Conservation (phyloP, 2,329 filamentous ascomycete genomes). For the Anisogramma anomala region DNA sequence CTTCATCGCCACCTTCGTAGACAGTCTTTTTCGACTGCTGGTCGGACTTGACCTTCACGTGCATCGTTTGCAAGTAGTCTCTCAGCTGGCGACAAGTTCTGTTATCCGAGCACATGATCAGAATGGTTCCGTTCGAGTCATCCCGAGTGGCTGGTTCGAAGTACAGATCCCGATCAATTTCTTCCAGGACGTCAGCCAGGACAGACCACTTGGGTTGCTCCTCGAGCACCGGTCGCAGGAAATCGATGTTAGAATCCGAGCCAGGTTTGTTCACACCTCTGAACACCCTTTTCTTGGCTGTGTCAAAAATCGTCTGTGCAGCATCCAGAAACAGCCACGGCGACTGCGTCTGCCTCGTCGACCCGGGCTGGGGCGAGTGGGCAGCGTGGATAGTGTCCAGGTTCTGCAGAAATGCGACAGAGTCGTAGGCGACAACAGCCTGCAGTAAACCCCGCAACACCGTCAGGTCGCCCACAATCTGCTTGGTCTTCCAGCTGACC, state of each 20-base stretch:
- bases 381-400: constrained; percentile 89
- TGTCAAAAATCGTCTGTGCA: constrained; percentile 86
- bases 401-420: constrained; percentile 83
- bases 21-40: constrained; percentile 24
- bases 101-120: constrained; percentile 91
- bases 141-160: constrained; percentile 66
- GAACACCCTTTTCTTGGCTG: constrained; percentile 80
- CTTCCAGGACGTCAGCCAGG: constrained; percentile 78
- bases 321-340: constrained; percentile 96
- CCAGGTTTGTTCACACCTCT: constrained; percentile 50
- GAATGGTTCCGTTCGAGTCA: constrained; percentile 79
- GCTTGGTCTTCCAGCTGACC: constrained; percentile 86
- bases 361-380: constrained; percentile 77
- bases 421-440: constrained; percentile 72
- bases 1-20: constrained; percentile 32
- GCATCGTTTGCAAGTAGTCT: constrained; percentile 87
- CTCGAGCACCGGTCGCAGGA: constrained; percentile 71
- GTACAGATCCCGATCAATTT: constrained; percentile 85
- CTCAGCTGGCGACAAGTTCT: constrained; percentile 77
- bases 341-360: constrained; percentile 77
- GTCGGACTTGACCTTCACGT: constrained; percentile 49
- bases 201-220: constrained; percentile 91
- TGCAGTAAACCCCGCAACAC: constrained; percentile 75
- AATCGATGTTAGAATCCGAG: constrained; percentile 40
- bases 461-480: constrained; percentile 82